A percentile compares a stretch with the other conserved stretches of the same genome.
phyloP scores from a whole-genome alignment of 2,329 filamentous ascomycete genomes.

The Cercospora sojina region DNA sequence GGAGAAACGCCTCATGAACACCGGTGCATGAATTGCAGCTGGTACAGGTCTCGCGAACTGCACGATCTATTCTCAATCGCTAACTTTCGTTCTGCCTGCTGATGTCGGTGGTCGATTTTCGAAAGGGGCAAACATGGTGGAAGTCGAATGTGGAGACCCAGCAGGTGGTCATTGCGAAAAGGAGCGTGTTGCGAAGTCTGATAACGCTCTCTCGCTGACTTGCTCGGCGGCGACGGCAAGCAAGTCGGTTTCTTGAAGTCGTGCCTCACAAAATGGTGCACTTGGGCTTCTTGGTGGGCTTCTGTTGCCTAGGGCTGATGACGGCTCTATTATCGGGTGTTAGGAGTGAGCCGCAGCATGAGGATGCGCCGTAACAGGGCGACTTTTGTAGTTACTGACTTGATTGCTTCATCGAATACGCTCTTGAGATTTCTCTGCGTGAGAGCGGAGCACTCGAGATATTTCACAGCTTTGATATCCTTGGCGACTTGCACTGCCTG shows the following conservation, averaged over 20 bases:
- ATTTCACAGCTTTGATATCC: slow-evolving; percentile 95
- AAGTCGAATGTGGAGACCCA: slow-evolving; percentile 5
- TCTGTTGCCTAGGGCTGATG: slow-evolving; percentile 64
- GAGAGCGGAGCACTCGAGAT: slow-evolving; percentile 94
- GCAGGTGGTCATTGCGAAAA: slow-evolving; percentile 4
- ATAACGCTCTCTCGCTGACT: slow-evolving; percentile 9
- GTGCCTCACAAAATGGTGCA: slow-evolving; percentile 63
- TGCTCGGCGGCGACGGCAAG: slow-evolving; percentile 1
- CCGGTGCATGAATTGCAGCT: slow-evolving; percentile 10
- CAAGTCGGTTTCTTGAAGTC: not conserved
- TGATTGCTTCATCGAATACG: slow-evolving; percentile 97
- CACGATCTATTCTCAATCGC: slow-evolving; percentile 7
- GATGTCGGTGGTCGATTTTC: not conserved
- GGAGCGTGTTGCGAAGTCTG: slow-evolving; percentile 12
- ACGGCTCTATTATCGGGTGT: slow-evolving; percentile 59
- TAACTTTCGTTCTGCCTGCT: slow-evolving; percentile 13
- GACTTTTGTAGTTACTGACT: slow-evolving; percentile 58
- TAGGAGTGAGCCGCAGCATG: slow-evolving; percentile 1
- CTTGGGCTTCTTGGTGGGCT: slow-evolving; percentile 63
- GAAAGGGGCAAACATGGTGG: not conserved
- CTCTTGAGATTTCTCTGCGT: slow-evolving; percentile 97
- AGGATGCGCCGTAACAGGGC: not conserved
- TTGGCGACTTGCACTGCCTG: slow-evolving; percentile 85
- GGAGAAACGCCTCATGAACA: slow-evolving; percentile 2
- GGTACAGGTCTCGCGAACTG: slow-evolving; percentile 11